Evolutionary conservation across 2,329 filamentous ascomycete species (phyloP).

Genomic region (Exophiala alcalophila): DNA sequence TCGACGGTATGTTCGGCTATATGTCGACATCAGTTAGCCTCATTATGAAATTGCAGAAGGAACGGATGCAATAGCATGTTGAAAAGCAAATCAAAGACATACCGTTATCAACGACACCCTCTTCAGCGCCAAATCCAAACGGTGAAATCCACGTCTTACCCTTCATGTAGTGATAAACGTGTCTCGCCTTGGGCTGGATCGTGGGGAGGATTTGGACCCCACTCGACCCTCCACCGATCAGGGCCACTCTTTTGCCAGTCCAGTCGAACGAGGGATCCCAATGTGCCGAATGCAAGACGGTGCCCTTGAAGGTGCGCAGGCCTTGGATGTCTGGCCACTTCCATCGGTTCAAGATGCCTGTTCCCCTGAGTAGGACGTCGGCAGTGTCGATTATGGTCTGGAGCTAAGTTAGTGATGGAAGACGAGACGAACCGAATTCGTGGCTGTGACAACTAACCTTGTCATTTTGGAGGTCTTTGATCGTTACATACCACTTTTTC

Average conservation of each 20-base stretch:
- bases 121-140: constrained; percentile 23
- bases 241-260: constrained; percentile 25
- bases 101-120: constrained; percentile 20
- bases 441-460: constrained; percentile 19
- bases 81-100: neutral
- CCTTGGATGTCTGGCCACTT: constrained; percentile 40
- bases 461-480: constrained; percentile 7
- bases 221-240: constrained; percentile 31
- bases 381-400: constrained; percentile 31
- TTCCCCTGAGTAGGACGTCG: constrained; percentile 39
- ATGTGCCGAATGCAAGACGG: constrained; percentile 34
- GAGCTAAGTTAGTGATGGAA: neutral
- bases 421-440: neutral
- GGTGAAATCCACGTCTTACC: constrained; percentile 21
- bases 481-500: constrained; percentile 6
- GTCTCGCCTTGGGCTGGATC: constrained; percentile 37
- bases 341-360: constrained; percentile 40
- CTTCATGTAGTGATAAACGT: constrained; percentile 20
- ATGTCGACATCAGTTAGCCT: neutral
- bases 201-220: constrained; percentile 36
- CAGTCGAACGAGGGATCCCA: constrained; percentile 35
- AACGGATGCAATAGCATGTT: neutral
- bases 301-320: constrained; percentile 36
- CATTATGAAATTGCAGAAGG: too few relatives aligned
- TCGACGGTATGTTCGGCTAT: constrained; percentile 1